A percentile compares a stretch with the other conserved stretches of the same genome.
phyloP scores from a whole-genome alignment of 176 grass and related monocot species.

The Canna indica region DNA sequence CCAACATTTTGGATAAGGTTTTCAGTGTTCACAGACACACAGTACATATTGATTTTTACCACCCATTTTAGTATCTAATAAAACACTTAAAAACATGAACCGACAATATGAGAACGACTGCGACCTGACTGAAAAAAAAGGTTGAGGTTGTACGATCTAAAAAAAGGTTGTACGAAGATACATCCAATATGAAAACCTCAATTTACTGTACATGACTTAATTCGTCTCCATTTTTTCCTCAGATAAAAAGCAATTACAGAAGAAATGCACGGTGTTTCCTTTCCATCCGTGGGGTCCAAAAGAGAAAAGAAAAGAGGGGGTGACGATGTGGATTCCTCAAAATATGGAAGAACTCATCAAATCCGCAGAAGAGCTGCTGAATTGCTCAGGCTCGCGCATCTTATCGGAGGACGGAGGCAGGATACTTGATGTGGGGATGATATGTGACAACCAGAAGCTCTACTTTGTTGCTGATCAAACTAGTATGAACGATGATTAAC shows the following conservation, averaged over 20 bases:
- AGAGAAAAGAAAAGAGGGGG: constrained; percentile 46
- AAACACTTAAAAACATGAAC: too few relatives aligned
- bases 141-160: too few relatives aligned
- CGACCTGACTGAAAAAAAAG: too few relatives aligned
- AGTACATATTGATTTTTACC: too few relatives aligned
- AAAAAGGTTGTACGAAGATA: too few relatives aligned
- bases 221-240: neutral
- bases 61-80: too few relatives aligned
- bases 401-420: constrained; percentile 56
- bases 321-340: constrained; percentile 61
- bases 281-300: constrained; percentile 47
- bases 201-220: neutral
- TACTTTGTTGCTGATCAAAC: constrained; percentile 40
- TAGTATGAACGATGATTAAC: neutral
- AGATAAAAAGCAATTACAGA: constrained; percentile 59
- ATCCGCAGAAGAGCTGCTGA: constrained; percentile 49
- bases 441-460: constrained; percentile 56
- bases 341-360: constrained; percentile 44
- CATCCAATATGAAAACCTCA: too few relatives aligned
- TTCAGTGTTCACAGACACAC: too few relatives aligned
- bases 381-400: constrained; percentile 29
- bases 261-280: constrained; percentile 68
- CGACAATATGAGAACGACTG: too few relatives aligned
- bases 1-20: too few relatives aligned
- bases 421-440: constrained; percentile 43